Conservation (phyloP, 2,329 filamentous ascomycete species). For the Verticillium alfalfae region DNA sequence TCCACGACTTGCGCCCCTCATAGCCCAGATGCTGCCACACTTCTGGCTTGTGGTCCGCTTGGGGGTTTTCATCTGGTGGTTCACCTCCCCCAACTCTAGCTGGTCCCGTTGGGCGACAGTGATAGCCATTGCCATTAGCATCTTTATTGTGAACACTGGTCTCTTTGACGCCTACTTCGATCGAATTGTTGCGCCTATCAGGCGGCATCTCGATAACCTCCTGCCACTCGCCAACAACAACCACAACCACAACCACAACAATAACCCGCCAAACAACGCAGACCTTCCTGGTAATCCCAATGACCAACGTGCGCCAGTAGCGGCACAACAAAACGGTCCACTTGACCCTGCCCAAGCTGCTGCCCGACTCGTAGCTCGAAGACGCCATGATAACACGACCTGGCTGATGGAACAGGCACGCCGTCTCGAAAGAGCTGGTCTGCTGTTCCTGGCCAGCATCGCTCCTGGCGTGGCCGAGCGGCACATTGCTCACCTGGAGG, state of each 20-base stretch:
- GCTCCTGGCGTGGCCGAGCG: slow-evolving; percentile 61
- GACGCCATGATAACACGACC: slow-evolving; percentile 35
- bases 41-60: slow-evolving; percentile 57
- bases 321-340: slow-evolving; percentile 13
- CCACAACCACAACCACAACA: slow-evolving; percentile 22
- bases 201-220: slow-evolving; percentile 53
- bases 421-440: slow-evolving; percentile 51
- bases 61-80: slow-evolving; percentile 58
- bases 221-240: slow-evolving; percentile 45
- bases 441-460: slow-evolving; percentile 61
- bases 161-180: slow-evolving; percentile 50
- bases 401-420: slow-evolving; percentile 47
- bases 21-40: slow-evolving; percentile 50
- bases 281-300: slow-evolving; percentile 11
- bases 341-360: slow-evolving; percentile 46
- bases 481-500: slow-evolving; percentile 55
- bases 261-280: slow-evolving; percentile 18
- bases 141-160: slow-evolving; percentile 57
- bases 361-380: slow-evolving; percentile 45
- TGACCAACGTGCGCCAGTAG: slow-evolving; percentile 8
- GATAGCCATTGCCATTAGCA: slow-evolving; percentile 43
- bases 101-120: slow-evolving; percentile 56
- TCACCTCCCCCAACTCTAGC: slow-evolving; percentile 51
- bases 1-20: slow-evolving; percentile 27
- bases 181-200: slow-evolving; percentile 49